Evolutionary conservation across 192 early-diverging fungal genomes (phyloP).

Genomic region (Podila verticillata): DNA sequence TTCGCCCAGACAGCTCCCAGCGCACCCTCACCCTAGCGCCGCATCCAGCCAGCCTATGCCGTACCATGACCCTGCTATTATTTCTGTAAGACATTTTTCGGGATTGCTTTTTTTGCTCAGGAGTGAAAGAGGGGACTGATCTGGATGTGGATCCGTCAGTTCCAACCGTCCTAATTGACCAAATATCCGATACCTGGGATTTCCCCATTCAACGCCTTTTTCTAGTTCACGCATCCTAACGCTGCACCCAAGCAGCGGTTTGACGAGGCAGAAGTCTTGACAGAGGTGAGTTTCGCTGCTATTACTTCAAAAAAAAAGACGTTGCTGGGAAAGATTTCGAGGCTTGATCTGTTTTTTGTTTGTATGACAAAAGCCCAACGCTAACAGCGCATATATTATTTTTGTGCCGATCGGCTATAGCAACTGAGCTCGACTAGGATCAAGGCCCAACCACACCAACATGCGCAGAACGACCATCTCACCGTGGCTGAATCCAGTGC

Average conservation of each 20-base stretch:
- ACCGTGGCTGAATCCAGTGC: constrained; percentile 38
- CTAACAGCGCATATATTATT: not conserved
- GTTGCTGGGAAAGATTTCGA: not conserved
- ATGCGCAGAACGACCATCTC: not conserved
- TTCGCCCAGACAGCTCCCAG: constrained; percentile 28
- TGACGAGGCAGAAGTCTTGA: constrained; percentile 4
- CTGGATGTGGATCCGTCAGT: no score
- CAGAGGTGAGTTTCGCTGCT: constrained; percentile 12
- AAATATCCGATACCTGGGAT: no score
- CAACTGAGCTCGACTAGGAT: constrained; percentile 9
- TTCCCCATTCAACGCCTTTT: no score
- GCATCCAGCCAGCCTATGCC: constrained; percentile 19
- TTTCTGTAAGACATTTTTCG: constrained; percentile 58
- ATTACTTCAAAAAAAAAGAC: not conserved
- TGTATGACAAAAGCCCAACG: not conserved
- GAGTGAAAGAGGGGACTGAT: not conserved
- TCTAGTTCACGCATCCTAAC: constrained; percentile 33
- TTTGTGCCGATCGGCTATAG: not conserved
- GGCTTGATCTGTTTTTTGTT: not conserved
- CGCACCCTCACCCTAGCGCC: constrained; percentile 27
- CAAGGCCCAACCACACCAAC: constrained; percentile 12
- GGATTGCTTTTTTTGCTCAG: constrained; percentile 2
- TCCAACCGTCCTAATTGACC: no score
- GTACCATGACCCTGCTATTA: constrained; percentile 66
- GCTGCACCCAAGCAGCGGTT: constrained; percentile 6